Evolutionary conservation across 306 rosid genomes (phyloP).

Genomic region (Prunus fruticosa): DNA sequence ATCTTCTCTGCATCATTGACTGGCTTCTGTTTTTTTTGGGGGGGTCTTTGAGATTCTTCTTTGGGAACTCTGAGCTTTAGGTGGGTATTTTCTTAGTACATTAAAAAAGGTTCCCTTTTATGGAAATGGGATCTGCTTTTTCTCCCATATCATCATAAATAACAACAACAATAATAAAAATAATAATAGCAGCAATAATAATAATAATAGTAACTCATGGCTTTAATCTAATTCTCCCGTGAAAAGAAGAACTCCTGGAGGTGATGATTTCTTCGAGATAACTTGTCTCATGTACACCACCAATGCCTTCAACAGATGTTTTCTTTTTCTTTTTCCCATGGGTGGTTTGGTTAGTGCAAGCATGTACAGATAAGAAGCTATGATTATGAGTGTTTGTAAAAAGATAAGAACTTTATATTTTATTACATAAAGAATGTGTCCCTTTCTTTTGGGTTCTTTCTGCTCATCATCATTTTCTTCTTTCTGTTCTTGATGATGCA

Average conservation of each 20-base stretch:
- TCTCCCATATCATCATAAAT: constrained; percentile 55
- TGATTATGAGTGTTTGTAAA: constrained; percentile 43
- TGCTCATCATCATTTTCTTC: constrained; percentile 18
- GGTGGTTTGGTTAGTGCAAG: constrained; percentile 43
- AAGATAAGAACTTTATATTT: constrained; percentile 7
- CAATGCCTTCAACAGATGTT: no score
- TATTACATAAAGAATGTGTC: constrained; percentile 12
- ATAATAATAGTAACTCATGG: constrained; percentile 19
- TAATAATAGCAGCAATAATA: neutral
- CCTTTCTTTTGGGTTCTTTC: constrained; percentile 11
- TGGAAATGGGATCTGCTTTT: constrained; percentile 87
- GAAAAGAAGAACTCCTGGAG: constrained; percentile 50
- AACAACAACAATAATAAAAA: constrained; percentile 16
- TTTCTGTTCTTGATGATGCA: constrained; percentile 33
- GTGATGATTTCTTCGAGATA: constrained; percentile 65
- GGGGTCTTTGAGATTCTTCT: constrained; percentile 59
- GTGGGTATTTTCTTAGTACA: constrained; percentile 78
- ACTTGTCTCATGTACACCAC: constrained; percentile 71
- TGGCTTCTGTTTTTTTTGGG: constrained; percentile 27
- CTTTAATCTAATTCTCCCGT: constrained; percentile 49
- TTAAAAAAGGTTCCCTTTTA: constrained; percentile 68
- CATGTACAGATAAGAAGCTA: constrained; percentile 52
- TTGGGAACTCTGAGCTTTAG: constrained; percentile 83
- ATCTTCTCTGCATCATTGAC: constrained; percentile 78
- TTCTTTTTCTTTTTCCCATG: constrained; percentile 17